These are phyloP conservation scores for Aureoboletus auriporus DNA, from an alignment of 768 basidiomycete species.

Conservation along the genomic window DNA sequence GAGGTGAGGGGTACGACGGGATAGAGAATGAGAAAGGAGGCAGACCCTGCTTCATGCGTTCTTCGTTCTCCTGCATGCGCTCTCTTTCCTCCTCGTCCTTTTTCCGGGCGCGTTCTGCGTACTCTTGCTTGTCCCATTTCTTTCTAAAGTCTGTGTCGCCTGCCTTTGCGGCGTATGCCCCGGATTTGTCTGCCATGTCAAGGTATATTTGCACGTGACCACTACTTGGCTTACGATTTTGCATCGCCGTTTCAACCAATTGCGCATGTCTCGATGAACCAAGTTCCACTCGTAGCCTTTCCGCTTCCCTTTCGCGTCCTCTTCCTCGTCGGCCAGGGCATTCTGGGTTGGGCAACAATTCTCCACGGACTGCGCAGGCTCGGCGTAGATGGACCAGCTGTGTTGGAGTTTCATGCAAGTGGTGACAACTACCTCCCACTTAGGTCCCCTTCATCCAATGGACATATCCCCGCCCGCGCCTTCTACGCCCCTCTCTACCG, in stretches of 20 bases:
- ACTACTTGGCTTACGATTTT: no score
- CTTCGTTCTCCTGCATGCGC: slow-evolving; percentile 83
- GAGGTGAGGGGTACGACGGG: neutral
- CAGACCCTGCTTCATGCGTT: slow-evolving; percentile 77
- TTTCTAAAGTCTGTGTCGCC: slow-evolving; percentile 75
- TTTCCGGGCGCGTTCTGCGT: slow-evolving; percentile 76
- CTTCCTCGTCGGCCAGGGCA: slow-evolving; percentile 70
- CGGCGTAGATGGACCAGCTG: slow-evolving; percentile 68
- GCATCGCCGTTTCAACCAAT: neutral
- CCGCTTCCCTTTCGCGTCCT: slow-evolving; percentile 93
- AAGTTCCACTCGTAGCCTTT: slow-evolving; percentile 54
- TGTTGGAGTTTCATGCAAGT: slow-evolving; percentile 54
- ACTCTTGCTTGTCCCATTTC: slow-evolving; percentile 95
- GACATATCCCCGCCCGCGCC: slow-evolving; percentile 26
- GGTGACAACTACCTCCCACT: slow-evolving; percentile 14
- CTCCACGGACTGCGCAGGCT: slow-evolving; percentile 75
- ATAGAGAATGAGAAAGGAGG: neutral
- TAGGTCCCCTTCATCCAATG: slow-evolving; percentile 12
- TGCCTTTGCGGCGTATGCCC: slow-evolving; percentile 36
- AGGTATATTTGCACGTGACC: neutral
- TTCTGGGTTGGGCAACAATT: slow-evolving; percentile 91
- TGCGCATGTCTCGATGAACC: slow-evolving; percentile 12
- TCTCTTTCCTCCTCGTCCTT: slow-evolving; percentile 78
- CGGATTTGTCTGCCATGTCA: slow-evolving; percentile 29
- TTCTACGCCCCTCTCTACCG: slow-evolving; percentile 65